Evolutionary conservation across 305 asterid genomes (phyloP), one percentile per base, ranked within the genome.

Genomic region (Fraxinus sp.): DNA sequence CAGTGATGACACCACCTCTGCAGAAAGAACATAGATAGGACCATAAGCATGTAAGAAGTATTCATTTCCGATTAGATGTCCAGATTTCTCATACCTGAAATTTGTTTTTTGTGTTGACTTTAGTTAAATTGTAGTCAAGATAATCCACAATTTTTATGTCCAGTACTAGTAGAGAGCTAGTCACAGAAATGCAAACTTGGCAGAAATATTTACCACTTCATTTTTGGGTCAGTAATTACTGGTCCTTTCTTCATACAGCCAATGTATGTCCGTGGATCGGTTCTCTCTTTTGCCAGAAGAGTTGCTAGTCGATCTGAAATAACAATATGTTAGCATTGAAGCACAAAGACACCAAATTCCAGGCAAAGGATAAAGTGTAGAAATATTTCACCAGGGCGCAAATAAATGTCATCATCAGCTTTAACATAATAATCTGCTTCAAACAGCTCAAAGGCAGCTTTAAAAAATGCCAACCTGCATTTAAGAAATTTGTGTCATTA

Each of bases 31-130:
- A 75, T 84, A 84, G 35, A 84, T 79, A 41, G 86, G 86, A 68
- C 86, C 86, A 66, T 84, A 84, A 76, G 86, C 86, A 84, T 80
- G 86, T 57, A 80, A 70, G 75, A 84, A 84, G 79, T 80, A 84
- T 49, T 84, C 86, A 62, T 75, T 80, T 49, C 86, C 84, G 62
- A 84, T 59, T 30, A 84, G 83, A 76, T 84, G 78, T 30, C 84
- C 83, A 37, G 81, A 80, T 74, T 62, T 64, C 75, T 84, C 86
- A 80, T 39, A 80, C 86, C 86, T 84, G 84, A 76, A 78, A 83
- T 26, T 24, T 5, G 20, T 4, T 18, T 41, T 33, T 33, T 2
- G 7, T 28, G 32, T 76, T 8, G 66, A n/a, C 70, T 64, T 82
- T 16, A 62, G 77, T 36, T 41, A 28, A 66, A 36, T 28, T 20